Evolutionary conservation across 2,329 filamentous ascomycete genomes (phyloP), one percentile per base, ranked within the genome.

Genomic region (Fusarium oligoseptatum): DNA sequence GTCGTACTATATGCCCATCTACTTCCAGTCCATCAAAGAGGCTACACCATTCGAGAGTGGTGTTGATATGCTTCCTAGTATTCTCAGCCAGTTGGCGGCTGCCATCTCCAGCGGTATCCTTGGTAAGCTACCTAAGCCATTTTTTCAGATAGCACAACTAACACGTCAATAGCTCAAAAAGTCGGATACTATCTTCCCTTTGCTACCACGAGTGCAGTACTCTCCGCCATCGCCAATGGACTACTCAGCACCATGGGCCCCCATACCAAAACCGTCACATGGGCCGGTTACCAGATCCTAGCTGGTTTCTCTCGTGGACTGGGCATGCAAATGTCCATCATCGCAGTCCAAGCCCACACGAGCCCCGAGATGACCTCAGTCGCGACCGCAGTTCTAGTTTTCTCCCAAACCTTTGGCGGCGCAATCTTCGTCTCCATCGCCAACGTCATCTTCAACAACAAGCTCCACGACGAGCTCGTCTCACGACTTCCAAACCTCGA

Each of bases 1-100:
- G 2, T 78, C 87, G 5, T 87, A 85, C 80, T 87, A 87, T 69
- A 79, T 88, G 6, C 87, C 87, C 2, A 82, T 88, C 68, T 89
- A 87, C 82, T 88, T 89, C 78, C 86, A 89, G 79, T 83, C 84
- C 36, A 82, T 88, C 70, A 83, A 83, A 68, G 82, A 75, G 34
- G 67, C 73, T 4, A 74, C 79, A 5, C 79, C 80, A 4, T 76
- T 82, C 24, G 69, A 65, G 20, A 80, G 79, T 32, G 80, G 80
- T 50, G 74, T 82, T 6, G 64, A 79, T 22, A 69, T 81, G 50
- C 68, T 82, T 29, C 80, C 80, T n/a, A 70, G 75, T 57, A 74
- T 80, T 56, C 71, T 79, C 52, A 70, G 70, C 52, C 57, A 81
- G 63, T 71, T 82, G 10, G 64, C 78, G 11, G 62, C 74, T 36